phyloP scores from a whole-genome alignment of 2,329 filamentous ascomycete species.

The Penicillium thymicola region DNA sequence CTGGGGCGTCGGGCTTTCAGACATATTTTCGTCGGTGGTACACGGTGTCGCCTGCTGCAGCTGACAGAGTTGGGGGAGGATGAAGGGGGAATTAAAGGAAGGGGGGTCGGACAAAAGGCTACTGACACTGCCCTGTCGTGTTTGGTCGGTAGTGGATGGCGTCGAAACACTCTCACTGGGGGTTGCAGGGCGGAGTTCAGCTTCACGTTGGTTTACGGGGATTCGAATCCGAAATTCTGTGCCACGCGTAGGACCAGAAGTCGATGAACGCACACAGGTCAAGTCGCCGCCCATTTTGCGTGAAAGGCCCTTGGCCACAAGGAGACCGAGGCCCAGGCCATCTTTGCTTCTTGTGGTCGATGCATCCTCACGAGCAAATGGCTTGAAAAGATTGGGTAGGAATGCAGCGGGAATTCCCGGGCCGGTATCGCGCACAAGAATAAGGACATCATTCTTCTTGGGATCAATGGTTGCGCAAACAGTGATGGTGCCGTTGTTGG shows the following conservation, averaged over 20 bases:
- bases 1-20: constrained; percentile 23
- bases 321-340: constrained; percentile 64
- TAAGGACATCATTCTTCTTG: constrained; percentile 54
- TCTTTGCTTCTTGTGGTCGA: constrained; percentile 66
- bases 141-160: constrained; percentile 21
- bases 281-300: constrained; percentile 67
- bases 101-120: constrained; percentile 21
- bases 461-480: constrained; percentile 53
- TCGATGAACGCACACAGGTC: constrained; percentile 61
- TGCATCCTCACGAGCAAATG: constrained; percentile 66
- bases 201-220: constrained; percentile 52
- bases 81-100: constrained; percentile 22
- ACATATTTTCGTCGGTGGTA: constrained; percentile 26
- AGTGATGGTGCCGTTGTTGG: constrained; percentile 60
- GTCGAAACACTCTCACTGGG: constrained; percentile 45
- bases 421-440: constrained; percentile 64
- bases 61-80: constrained; percentile 25
- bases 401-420: constrained; percentile 66
- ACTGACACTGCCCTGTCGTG: constrained; percentile 23
- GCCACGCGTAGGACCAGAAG: constrained; percentile 58
- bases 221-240: constrained; percentile 68
- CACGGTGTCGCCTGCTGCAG: constrained; percentile 32
- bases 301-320: constrained; percentile 70
- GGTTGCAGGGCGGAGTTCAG: constrained; percentile 48
- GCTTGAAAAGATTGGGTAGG: constrained; percentile 64